Evolutionary conservation across 108 stramenopile species (phyloP).

Genomic region (Poteriospumella lacustris): DNA sequence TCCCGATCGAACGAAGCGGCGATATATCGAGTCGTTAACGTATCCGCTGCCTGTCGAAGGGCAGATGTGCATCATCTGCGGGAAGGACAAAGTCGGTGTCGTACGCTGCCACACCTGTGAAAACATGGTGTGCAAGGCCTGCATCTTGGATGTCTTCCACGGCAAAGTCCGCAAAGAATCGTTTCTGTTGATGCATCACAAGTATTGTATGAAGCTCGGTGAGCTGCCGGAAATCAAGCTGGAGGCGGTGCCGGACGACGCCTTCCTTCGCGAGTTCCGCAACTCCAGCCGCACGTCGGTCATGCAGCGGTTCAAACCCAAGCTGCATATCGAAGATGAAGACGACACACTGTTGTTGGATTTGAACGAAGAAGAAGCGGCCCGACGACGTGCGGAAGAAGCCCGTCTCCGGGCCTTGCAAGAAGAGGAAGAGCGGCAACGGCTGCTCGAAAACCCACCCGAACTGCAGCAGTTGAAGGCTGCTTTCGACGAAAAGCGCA

Average conservation of each 20-base stretch:
- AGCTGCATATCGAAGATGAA: neutral
- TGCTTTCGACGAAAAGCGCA: neutral
- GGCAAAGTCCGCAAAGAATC: neutral
- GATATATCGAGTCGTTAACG: neutral
- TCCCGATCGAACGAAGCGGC: neutral
- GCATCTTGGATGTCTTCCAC: neutral
- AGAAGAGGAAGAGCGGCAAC: neutral
- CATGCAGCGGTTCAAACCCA: neutral
- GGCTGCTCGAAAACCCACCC: neutral
- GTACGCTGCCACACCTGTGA: slow-evolving; percentile 10
- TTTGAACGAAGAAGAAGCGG: slow-evolving; percentile 19
- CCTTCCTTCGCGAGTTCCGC: neutral
- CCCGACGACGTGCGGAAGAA: neutral
- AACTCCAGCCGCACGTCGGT: neutral
- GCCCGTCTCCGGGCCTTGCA: neutral
- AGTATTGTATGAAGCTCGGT: slow-evolving; percentile 3
- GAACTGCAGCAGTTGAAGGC: neutral
- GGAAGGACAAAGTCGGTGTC: neutral
- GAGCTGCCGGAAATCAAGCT: neutral
- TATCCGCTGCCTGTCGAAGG: slow-evolving; percentile 2
- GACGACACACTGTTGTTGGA: neutral
- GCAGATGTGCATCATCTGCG: neutral
- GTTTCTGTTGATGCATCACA: slow-evolving; percentile 17
- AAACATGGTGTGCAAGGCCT: slow-evolving; percentile 16
- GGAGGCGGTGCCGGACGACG: neutral